Evolutionary conservation across 2,329 filamentous ascomycete species (phyloP), one percentile per base, ranked within the genome.

Genomic region (Arthroderma sp.): DNA sequence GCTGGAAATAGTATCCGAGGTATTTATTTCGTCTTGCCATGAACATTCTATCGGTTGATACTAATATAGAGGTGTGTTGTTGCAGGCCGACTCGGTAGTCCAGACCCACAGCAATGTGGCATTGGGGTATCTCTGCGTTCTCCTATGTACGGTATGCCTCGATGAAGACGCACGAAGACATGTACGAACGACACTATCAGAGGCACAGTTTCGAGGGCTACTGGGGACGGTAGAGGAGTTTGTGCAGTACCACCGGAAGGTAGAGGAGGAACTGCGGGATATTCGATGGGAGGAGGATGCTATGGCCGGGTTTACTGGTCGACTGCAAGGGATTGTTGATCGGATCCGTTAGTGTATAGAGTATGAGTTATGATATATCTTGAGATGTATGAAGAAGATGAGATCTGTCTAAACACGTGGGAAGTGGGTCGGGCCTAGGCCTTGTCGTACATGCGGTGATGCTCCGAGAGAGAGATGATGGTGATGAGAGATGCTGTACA

Each of bases 101-200:
- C 85, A 88, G 58, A 81, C 80, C 28, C 80, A 83, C 48, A 73
- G 83, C 42, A 86, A 88, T 53, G 86, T 96, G 29, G 81, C 83
- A 1, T 79, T 89, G 59, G 88, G 86, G 10, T 95, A 94, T 59
- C 71, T 95, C 27, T 80, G 86, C 0, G 80, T 95, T 9, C 70
- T 94, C 4, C 71, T 96, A 2, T 86, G 86, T 11, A 91, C 87
- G 52, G 67, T 95, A 27, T 87, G 80, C 53, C 69, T 91, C 29
- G 68, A 75, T 43, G 49, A 58, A 6, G 56, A 58, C 2, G 67
- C 73, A 4, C 66, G 69, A 36, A 44, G 53, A 6, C 62, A 64
- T 27, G 60, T 78, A 10, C 63, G 62, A 31, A 49, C 50, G 4
- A 56, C 59, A 6, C 61, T 78, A 29, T 68, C 68, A 2, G 65